Evolutionary conservation across 2,329 filamentous ascomycete genomes (phyloP), one percentile per base, ranked within the genome.

Genomic region (Fusarium oxysporum): DNA sequence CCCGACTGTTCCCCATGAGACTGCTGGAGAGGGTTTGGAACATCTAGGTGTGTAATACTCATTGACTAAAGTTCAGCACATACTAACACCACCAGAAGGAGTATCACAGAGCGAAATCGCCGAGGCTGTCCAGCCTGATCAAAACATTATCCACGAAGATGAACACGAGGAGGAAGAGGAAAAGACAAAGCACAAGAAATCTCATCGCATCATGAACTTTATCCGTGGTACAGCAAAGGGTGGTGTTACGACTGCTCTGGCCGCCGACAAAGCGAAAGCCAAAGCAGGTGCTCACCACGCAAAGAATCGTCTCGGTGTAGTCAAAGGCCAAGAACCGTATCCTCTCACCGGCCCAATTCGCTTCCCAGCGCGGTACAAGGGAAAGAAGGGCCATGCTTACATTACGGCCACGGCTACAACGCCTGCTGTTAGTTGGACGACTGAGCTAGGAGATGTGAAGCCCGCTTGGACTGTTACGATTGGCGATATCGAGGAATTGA

Each of bases 201-300:
- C 80, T 3, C 82, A 77, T 33, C 83, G 84, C 32, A 79, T 94
- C 40, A 79, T 96, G 51, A 85, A 85, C 55, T 59, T 93, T 73
- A 89, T 96, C 83, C 93, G 92, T 73, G 85, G 87, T 32, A 91
- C 90, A 0, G 89, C 92, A 19, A 93, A 92, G 75, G 92, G 91
- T 7, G 89, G 89, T 16, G 89, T 96, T n/a, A 88, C 92, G 72
- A 91, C 93, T 1, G 89, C 91, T 16, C 86, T 95, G 16, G 90
- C 90, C 3, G 89, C 92, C 3, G 93, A 96, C 80, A 90, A 88
- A 35, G 84, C 93, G 16, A 91, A 92, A 75, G 94, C 94, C 17
- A 89, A 89, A 56, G 86, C 84, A 7, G 81, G 81, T 1, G 80
- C 68, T 85, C 87, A 84, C 17, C 87, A 89, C 47, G 93, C 93